Percentiles rank a stretch among this genome's conserved stretches.
phyloP scores from a whole-genome alignment of 2,329 filamentous ascomycete species.

The Ascochyta koolunga region DNA sequence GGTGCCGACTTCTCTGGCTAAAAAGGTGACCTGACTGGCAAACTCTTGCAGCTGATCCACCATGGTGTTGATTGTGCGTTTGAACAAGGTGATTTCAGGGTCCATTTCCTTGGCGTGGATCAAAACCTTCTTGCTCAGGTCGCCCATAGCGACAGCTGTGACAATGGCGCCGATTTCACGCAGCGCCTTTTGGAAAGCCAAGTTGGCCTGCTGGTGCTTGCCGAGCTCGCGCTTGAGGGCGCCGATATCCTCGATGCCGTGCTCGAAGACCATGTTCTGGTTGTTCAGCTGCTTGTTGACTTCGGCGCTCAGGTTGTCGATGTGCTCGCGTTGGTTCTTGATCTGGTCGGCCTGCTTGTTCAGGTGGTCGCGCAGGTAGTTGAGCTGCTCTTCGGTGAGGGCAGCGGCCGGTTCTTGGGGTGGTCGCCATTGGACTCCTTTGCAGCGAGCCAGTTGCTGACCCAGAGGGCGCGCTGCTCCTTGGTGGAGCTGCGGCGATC shows the following conservation, averaged over 20 bases:
- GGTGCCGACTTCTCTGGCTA: slow-evolving; percentile 94
- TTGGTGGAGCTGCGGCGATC: slow-evolving; percentile 42
- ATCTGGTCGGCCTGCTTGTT: slow-evolving; percentile 93
- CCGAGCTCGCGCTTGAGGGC: slow-evolving; percentile 90
- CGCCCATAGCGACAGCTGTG: slow-evolving; percentile 92
- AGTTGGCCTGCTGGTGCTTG: slow-evolving; percentile 97
- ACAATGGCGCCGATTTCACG: slow-evolving; percentile 97
- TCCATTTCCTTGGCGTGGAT: slow-evolving; percentile 98
- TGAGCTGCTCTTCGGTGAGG: slow-evolving; percentile 81
- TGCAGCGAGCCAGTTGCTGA: slow-evolving; percentile 60
- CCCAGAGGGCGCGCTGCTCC: slow-evolving; percentile 50
- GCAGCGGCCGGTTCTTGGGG: slow-evolving; percentile 57
- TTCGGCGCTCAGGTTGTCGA: slow-evolving; percentile 83
- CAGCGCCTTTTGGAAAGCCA: slow-evolving; percentile 96
- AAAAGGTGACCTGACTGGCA: slow-evolving; percentile 91
- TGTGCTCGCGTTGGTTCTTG: slow-evolving; percentile 82
- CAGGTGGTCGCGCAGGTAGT: slow-evolving; percentile 85
- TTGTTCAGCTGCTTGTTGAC: slow-evolving; percentile 84
- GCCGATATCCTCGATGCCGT: slow-evolving; percentile 82
- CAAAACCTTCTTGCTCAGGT: slow-evolving; percentile 94
- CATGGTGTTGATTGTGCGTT: slow-evolving; percentile 98
- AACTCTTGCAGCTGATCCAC: slow-evolving; percentile 98
- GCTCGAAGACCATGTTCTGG: slow-evolving; percentile 80
- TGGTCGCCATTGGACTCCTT: slow-evolving; percentile 57
- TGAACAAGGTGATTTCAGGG: slow-evolving; percentile 96